Base-by-base conservation (phyloP, 2,329 filamentous ascomycete genomes). In the Arthrobotrys sphaeroides region DNA sequence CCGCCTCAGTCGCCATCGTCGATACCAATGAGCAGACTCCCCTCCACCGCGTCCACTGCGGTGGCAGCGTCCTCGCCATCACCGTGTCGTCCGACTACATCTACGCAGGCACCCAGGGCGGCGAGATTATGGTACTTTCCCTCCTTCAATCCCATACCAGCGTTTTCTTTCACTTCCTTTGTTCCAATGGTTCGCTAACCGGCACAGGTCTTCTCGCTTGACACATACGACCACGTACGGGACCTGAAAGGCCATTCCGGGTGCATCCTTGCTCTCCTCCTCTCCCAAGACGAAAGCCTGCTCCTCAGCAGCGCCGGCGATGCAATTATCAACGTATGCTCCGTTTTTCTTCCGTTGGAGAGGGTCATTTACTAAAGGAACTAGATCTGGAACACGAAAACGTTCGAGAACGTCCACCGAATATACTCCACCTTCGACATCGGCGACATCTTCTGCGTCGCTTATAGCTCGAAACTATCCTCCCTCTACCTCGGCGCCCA, bases 301-400 rank as follows among this genome's bases (percentile, higher is more conserved):
- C 87, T 99, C 7, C 94, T 99, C 82, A 98, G 94, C 9, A 96
- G 91, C 79, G 94, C 93, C 7, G 94, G 93, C 78, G 95, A 99
- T 81, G 92, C 94, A 1, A 91, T 97, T 72, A 90, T 98, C 81
- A 97, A 96, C 82, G 92, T 88, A 81, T 40, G 16, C 36, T 12
- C 36, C 13, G 5, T 40, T 40, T 16, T 2, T 77, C 78, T 22
- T 22, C 40, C 18, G 13, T n/a, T 49, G 10, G 2, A 28, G 36
- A 10, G n/a, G 55, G 31, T 28, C 38, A 13, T 18, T 13, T 33
- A 36, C 59, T 60, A 68, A 80, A 73, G n/a, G 26, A 2, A 53
- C 64, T 73, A 88, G 86, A 85, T 96, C 43, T 99, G 95, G 95
- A 90, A 89, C 79, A 91, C 94, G 1, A 86, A 85, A 45, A 90